Evolutionary conservation across 768 basidiomycete genomes (phyloP).

Genomic region (Pilatotrama ljubarskyi): DNA sequence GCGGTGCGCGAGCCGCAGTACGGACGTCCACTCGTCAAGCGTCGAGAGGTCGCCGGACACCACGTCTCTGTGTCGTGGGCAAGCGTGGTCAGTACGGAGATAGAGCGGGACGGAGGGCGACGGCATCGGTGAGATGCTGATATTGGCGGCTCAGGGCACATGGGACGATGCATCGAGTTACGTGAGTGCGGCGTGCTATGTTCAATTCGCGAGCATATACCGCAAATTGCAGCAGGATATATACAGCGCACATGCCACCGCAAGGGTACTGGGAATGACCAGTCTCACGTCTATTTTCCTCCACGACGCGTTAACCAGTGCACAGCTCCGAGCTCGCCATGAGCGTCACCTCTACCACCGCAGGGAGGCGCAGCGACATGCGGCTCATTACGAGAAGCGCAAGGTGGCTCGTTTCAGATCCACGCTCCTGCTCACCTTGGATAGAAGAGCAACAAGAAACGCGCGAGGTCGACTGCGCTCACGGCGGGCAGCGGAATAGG

Average conservation of each 20-base stretch:
- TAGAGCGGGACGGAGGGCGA: not conserved
- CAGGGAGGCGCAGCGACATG: not conserved
- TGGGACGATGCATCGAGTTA: not conserved
- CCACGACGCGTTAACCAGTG: no score
- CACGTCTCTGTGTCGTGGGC: slow-evolving; percentile 28
- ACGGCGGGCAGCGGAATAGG: slow-evolving; percentile 18
- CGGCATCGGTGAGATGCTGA: not conserved
- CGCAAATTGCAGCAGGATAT: no score
- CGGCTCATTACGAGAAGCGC: not conserved
- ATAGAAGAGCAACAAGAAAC: slow-evolving; percentile 24
- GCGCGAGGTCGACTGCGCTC: slow-evolving; percentile 20
- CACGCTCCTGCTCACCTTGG: slow-evolving; percentile 19
- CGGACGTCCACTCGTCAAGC: slow-evolving; percentile 36
- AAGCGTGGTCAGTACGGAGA: not conserved
- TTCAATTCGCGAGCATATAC: no score
- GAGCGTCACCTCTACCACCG: not conserved
- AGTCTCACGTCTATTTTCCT: no score
- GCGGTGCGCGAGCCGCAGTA: slow-evolving; percentile 33
- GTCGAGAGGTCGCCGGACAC: slow-evolving; percentile 28
- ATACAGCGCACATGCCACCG: no score
- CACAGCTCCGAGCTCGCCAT: not conserved
- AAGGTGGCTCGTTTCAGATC: not conserved
- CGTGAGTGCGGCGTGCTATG: no score
- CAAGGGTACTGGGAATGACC: no score
- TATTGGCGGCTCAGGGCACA: not conserved